A percentile compares a stretch with the other conserved stretches of the same genome.
These are phyloP conservation scores for Dioscorea cayenensis DNA, from an alignment of 116 monocot species.

Conservation along the genomic window DNA sequence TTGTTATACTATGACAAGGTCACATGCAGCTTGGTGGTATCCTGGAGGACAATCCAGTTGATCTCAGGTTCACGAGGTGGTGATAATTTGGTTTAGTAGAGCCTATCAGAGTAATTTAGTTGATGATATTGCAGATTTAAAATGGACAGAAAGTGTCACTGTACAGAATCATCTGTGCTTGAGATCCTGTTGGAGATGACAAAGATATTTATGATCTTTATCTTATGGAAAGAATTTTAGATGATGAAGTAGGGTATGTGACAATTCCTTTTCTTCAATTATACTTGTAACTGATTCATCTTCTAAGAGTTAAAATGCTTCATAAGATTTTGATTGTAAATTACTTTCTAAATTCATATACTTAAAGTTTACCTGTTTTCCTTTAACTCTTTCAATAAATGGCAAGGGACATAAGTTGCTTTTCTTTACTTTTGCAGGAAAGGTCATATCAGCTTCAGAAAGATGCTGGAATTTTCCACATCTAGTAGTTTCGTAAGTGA, in stretches of 20 bases:
- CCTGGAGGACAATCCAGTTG: constrained; percentile 65
- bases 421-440: constrained; percentile 8
- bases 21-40: constrained; percentile 60
- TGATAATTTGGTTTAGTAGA: constrained; percentile 4
- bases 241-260: constrained; percentile 63
- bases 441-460: constrained; percentile 9
- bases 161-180: constrained; percentile 50
- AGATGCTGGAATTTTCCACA: constrained; percentile 18
- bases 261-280: background rate
- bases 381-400: background rate
- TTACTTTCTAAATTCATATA: background rate
- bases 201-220: constrained; percentile 69
- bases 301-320: background rate
- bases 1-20: constrained; percentile 18
- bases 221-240: constrained; percentile 76
- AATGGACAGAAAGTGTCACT: constrained; percentile 47
- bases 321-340: background rate
- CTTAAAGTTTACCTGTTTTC: too few relatives aligned
- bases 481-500: constrained; percentile 14
- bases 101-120: constrained; percentile 1
- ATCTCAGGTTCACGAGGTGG: constrained; percentile 48
- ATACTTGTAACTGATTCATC: background rate
- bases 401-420: background rate
- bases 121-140: constrained; percentile 5
- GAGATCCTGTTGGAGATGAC: constrained; percentile 59